Percentiles rank a stretch among this genome's conserved stretches.
Conservation (phyloP, 495 filamentous ascomycete species). For the Achaetomiella virescens region DNA sequence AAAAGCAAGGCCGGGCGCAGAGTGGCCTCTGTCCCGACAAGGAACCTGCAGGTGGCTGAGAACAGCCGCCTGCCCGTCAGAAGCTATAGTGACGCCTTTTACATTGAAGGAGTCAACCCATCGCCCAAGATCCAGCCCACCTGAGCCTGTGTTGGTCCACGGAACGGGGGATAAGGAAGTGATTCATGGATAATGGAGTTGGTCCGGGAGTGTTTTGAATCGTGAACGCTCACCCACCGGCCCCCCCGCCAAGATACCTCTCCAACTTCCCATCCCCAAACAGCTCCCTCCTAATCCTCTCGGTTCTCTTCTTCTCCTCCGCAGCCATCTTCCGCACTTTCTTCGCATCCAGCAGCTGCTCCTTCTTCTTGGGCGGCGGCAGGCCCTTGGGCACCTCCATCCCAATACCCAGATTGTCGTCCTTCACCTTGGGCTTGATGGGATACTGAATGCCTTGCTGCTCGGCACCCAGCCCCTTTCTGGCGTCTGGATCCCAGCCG, state of each 20-base stretch:
- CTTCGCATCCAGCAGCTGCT: constrained; percentile 63
- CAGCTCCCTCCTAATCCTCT: constrained; percentile 59
- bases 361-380: constrained; percentile 26
- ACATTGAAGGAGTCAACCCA: too few species aligned
- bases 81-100: too few species aligned
- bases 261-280: constrained; percentile 59
- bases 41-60: too few species aligned
- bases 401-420: constrained; percentile 69
- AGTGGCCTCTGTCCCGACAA: too few species aligned
- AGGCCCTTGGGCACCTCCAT: constrained; percentile 31
- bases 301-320: constrained; percentile 56
- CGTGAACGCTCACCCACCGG: not conserved
- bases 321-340: constrained; percentile 54
- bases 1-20: too few species aligned
- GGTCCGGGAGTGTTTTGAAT: too few species aligned
- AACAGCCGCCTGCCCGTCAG: too few species aligned
- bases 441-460: constrained; percentile 73
- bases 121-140: too few species aligned
- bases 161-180: too few species aligned
- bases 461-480: constrained; percentile 61
- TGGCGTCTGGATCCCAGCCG: constrained; percentile 83
- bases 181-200: too few species aligned
- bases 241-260: constrained; percentile 57
- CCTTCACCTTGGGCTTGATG: constrained; percentile 65
- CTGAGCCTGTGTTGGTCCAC: too few species aligned